Base-by-base conservation (phyloP, 2,329 filamentous ascomycete genomes). In the Xylaria multiplex region DNA sequence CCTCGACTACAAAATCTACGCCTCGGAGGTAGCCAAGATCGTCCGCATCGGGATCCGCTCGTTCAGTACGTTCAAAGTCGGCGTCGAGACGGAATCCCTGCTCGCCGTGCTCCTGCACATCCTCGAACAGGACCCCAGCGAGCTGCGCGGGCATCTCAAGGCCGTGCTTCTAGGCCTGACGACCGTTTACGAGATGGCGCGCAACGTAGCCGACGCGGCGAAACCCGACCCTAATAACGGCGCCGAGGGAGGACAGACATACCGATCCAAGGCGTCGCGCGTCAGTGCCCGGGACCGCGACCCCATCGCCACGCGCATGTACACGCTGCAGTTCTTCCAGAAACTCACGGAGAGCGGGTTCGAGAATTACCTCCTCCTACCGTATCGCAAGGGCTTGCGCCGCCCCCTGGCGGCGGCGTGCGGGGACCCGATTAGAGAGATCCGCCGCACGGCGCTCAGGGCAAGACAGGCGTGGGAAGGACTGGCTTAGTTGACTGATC, bases 391-490 rank as follows among this genome's bases (percentile, higher is more conserved):
- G 32, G 77, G 76, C 59, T 79, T 86, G 49, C 78, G 82, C 65
- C 78, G 83, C 3, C 80, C 85, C 58, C 71, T 88, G 65, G 81
- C 82, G 1, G 70, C 78, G 8, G 85, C 85, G 1, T 86, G 85
- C 56, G 86, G 86, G 1, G 85, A 88, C 68, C 75, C 78, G 6
- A 82, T 86, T 8, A 79, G 86, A 50, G 84, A 85, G 66, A 79
- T 88, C 50, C 80, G 86, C 53, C 82, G 79, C 62, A 79, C 78
- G 53, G 86, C 86, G 19, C 79, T 85, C 59, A 70, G 75, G 64
- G 84, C 85, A 3, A 80, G 84, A 60, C 78, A 77, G 57, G 81
- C 80, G 6, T 88, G 86, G 86, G 77, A 59, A 14, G 59, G n/a
- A 8, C 40, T 69, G 14, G 27, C n/a, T 32, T 65, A 69, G 49